A percentile compares a stretch with the other conserved stretches of the same genome.
These are phyloP conservation scores for Russula griseocarnosa DNA, from an alignment of 768 basidiomycete species.

Conservation along the genomic window DNA sequence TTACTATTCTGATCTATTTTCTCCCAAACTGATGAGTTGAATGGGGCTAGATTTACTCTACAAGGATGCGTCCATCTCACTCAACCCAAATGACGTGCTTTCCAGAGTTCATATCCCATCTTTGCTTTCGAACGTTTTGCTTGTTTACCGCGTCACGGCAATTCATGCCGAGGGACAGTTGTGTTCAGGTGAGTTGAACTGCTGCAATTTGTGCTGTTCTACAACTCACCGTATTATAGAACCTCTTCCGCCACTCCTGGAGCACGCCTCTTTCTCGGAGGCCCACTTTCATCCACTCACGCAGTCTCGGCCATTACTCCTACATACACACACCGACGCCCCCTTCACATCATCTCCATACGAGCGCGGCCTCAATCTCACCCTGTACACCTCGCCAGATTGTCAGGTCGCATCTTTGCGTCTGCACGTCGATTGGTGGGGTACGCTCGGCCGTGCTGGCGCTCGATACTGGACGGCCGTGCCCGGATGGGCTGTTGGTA, in stretches of 20 bases:
- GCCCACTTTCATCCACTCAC: conserved; percentile 59
- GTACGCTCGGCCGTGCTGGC: conserved; percentile 65
- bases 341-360: conserved; percentile 50
- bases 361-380: conserved; percentile 48
- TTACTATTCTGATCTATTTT: conserved; percentile 26
- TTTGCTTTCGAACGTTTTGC: conserved; percentile 54
- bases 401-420: conserved; percentile 47
- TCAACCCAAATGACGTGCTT: conserved; percentile 41
- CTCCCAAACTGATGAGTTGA: conserved; percentile 13
- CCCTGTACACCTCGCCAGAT: conserved; percentile 54
- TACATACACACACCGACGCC: conserved; percentile 66
- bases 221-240: conserved; percentile 36
- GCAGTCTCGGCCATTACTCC: conserved; percentile 41
- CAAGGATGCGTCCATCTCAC: conserved; percentile 27
- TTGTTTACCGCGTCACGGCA: conserved; percentile 59
- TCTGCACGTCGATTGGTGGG: conserved; percentile 65
- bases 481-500: conserved; percentile 68
- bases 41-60: conserved; percentile 16
- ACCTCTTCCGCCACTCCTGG: conserved; percentile 57
- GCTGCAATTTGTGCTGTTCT: not conserved
- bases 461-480: conserved; percentile 71
- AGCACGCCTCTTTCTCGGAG: conserved; percentile 62
- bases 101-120: conserved; percentile 50
- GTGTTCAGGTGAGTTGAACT: conserved; percentile 34
- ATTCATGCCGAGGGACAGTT: conserved; percentile 26